Evolutionary conservation across 805 yeast species (phyloP), one percentile per base, ranked within the genome.

Genomic region (Monosporozyma solicola): DNA sequence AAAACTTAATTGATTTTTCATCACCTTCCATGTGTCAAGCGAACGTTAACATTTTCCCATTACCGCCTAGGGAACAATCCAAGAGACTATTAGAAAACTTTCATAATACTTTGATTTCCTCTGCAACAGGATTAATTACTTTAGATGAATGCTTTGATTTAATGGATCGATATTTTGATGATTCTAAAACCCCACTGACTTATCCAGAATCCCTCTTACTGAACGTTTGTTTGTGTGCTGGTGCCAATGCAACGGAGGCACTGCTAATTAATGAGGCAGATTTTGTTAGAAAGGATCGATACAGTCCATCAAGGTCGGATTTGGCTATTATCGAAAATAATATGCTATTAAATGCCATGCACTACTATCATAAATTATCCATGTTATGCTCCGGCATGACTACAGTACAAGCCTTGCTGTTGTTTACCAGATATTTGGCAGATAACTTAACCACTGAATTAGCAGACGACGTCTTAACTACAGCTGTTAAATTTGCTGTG

Each of bases 401-500:
- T 41, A 74, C 82, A 2, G 65, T 82, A 15, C 80, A 75, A 59
- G 86, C 79, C 0, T 66, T 82, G 9, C 56, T 84, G 25, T 59
- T 83, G 25, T 62, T 84, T 47, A 64, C 76, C 56, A 58, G 62
- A 16, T 65, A 69, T 45, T 58, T 73, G 13, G 75, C 71, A 41
- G 62, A 65, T 9, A 62, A 67, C 20, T 57, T 63, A 49, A 72
- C 76, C 29, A 65, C 75, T 1, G 79, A 78, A 41, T 66, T 75
- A 10, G 71, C 75, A 5, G 72, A 69, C 51, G 66, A 72, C 49
- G 57, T 80, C 16, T 61, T 74, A 4, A 62, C 79, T 1, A 71
- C 76, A 1, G 79, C 81, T 5, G 72, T 79, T 5, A 69, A 83
- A 55, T 75, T 74, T 55, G 84, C 84, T 0, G 78, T 75, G 48